Percentiles rank a stretch among this genome's conserved stretches.
These are phyloP conservation scores for Xerocomus potaroensis DNA, from an alignment of 768 basidiomycete species.

Conservation along the genomic window DNA sequence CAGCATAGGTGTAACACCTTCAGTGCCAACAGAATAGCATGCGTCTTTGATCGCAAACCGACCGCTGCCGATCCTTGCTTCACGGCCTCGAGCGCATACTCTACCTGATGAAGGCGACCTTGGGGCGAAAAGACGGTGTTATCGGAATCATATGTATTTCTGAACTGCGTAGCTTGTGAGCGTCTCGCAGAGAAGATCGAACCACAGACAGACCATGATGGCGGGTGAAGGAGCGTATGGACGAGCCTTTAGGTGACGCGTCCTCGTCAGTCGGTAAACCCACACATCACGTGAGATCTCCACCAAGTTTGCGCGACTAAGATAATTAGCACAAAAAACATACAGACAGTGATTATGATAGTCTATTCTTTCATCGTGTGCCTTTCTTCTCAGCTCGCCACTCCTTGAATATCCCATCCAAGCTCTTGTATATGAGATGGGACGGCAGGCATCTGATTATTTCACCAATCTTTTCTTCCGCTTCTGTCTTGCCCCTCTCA, in stretches of 20 bases:
- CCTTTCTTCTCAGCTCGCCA: slow-evolving; percentile 84
- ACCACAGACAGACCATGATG: slow-evolving; percentile 29
- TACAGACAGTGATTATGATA: slow-evolving; percentile 2
- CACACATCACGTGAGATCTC: slow-evolving; percentile 22
- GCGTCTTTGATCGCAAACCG: slow-evolving; percentile 91
- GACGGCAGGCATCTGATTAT: slow-evolving; percentile 87
- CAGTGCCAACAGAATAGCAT: slow-evolving; percentile 85
- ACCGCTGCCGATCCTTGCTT: slow-evolving; percentile 99
- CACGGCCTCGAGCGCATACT: slow-evolving; percentile 98
- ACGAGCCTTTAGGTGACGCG: slow-evolving; percentile 30
- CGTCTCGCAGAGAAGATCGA: neutral
- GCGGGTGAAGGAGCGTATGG: slow-evolving; percentile 8
- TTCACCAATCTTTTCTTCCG: slow-evolving; percentile 77
- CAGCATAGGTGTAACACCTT: slow-evolving; percentile 54
- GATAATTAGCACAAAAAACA: slow-evolving; percentile 10
- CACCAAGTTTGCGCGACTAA: neutral
- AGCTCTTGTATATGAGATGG: slow-evolving; percentile 81
- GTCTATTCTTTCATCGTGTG: slow-evolving; percentile 34
- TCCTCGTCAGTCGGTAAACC: slow-evolving; percentile 23
- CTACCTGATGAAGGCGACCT: slow-evolving; percentile 94
- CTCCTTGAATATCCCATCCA: slow-evolving; percentile 95
- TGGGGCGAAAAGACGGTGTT: slow-evolving; percentile 97
- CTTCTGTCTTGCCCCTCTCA: slow-evolving; percentile 64
- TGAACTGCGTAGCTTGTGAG: slow-evolving; percentile 50
- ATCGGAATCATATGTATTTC: slow-evolving; percentile 98